phyloP scores from a whole-genome alignment of 257 asterid genomes.

The Solanum ahanhuiri region DNA sequence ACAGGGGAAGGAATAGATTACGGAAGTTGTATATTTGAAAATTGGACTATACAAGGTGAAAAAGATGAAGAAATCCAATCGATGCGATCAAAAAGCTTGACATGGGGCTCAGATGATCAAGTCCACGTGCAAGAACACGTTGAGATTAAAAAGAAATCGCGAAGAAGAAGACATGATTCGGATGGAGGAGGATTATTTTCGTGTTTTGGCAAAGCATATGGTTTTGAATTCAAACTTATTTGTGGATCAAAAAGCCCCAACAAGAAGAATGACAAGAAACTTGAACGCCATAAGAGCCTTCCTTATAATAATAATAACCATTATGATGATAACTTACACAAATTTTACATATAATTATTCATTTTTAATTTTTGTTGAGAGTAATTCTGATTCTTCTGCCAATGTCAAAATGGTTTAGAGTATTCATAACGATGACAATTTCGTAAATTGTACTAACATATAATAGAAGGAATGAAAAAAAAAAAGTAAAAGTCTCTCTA shows the following conservation, averaged over 20 bases:
- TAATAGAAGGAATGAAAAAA: neutral
- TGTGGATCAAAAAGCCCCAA: constrained; percentile 44
- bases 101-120: constrained; percentile 17
- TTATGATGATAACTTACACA: constrained; percentile 10
- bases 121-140: constrained; percentile 2
- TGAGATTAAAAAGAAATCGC: neutral
- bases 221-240: constrained; percentile 40
- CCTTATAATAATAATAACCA: neutral
- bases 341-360: neutral
- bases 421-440: neutral
- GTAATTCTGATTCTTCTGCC: neutral
- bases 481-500: neutral
- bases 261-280: constrained; percentile 10
- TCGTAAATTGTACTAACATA: neutral
- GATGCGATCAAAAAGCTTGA: neutral
- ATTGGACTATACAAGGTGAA: constrained; percentile 41
- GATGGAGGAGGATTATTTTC: constrained; percentile 41
- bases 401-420: neutral
- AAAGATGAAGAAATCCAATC: constrained; percentile 1
- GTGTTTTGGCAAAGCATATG: constrained; percentile 46
- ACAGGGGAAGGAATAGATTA: constrained; percentile 29
- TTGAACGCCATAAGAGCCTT: neutral
- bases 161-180: constrained; percentile 6
- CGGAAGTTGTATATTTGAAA: constrained; percentile 55
- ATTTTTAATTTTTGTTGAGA: neutral